Percentiles rank a stretch among this genome's conserved stretches.
Conservation (phyloP, 768 basidiomycete genomes). For the Mycena filopes region DNA sequence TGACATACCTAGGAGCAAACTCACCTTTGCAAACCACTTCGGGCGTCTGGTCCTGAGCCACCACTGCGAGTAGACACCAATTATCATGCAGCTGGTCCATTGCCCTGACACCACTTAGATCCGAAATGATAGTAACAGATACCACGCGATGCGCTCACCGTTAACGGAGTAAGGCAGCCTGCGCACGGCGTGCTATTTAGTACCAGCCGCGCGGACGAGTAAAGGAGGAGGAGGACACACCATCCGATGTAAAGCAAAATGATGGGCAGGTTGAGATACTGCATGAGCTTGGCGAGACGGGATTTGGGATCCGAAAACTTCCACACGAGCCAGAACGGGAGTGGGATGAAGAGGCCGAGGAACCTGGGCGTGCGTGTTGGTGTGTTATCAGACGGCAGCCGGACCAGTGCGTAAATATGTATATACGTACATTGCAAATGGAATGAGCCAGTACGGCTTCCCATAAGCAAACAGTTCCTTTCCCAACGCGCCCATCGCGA, state of each 20-base stretch:
- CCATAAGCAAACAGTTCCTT: slow-evolving; percentile 62
- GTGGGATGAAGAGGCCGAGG: slow-evolving; percentile 59
- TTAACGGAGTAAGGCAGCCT: slow-evolving; percentile 66
- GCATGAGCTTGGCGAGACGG: slow-evolving; percentile 45
- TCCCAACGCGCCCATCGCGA: slow-evolving; percentile 66
- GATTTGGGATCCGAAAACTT: slow-evolving; percentile 48
- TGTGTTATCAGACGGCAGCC: too few species aligned
- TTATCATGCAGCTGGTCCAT: slow-evolving; percentile 65
- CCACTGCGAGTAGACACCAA: slow-evolving; percentile 60
- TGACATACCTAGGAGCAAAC: slow-evolving; percentile 2
- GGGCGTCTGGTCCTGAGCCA: slow-evolving; percentile 57
- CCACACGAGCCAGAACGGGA: slow-evolving; percentile 61
- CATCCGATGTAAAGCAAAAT: slow-evolving; percentile 51
- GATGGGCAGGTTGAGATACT: slow-evolving; percentile 60
- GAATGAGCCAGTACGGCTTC: slow-evolving; percentile 59
- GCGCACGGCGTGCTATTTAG: slow-evolving; percentile 37
- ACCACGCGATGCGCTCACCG: slow-evolving; percentile 25
- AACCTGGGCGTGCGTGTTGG: slow-evolving; percentile 36
- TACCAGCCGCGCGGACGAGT: neutral
- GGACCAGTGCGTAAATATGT: too few species aligned
- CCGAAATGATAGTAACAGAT: neutral
- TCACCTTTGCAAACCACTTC: slow-evolving; percentile 59
- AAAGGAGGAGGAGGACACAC: slow-evolving; percentile 33
- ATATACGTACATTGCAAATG: slow-evolving; percentile 56
- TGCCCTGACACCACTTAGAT: slow-evolving; percentile 39